Conservation (phyloP, 2,329 filamentous ascomycete genomes). For the Diaporthe capsici region DNA sequence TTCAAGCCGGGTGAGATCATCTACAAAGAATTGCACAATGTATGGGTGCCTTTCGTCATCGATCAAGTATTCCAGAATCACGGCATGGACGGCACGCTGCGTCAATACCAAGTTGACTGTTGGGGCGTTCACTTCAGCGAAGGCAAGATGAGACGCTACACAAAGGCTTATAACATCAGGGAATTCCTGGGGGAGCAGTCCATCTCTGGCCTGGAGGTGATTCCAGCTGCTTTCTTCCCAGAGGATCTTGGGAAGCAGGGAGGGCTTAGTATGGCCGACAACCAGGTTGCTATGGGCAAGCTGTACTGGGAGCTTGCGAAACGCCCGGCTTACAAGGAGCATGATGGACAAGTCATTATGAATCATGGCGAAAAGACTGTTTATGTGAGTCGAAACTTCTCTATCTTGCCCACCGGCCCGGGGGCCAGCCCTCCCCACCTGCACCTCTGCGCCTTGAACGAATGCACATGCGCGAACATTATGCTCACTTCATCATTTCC, state of each 20-base stretch:
- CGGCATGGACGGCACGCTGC: conserved; percentile 23
- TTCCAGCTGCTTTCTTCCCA: conserved; percentile 60
- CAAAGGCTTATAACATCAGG: conserved; percentile 53
- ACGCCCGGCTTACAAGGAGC: conserved; percentile 61
- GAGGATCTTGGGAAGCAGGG: conserved; percentile 51
- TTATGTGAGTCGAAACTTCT: conserved; percentile 40
- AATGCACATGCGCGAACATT: background rate
- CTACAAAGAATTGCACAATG: conserved; percentile 56
- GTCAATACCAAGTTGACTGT: conserved; percentile 50
- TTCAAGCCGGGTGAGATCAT: conserved; percentile 61
- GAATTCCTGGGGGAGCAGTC: conserved; percentile 61
- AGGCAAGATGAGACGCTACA: conserved; percentile 54
- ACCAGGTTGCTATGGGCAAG: conserved; percentile 58
- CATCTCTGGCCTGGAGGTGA: conserved; percentile 56
- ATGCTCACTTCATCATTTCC: background rate
- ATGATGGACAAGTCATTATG: conserved; percentile 58
- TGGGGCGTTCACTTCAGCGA: conserved; percentile 58
- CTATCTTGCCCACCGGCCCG: background rate
- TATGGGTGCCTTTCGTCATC: conserved; percentile 59
- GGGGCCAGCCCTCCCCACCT: background rate
- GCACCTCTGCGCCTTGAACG: background rate
- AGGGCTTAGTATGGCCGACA: conserved; percentile 51
- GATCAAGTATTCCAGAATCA: conserved; percentile 48
- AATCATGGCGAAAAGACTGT: conserved; percentile 46
- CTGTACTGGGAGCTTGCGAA: conserved; percentile 64